Evolutionary conservation across 805 yeast genomes (phyloP), one percentile per base, ranked within the genome.

Genomic region (Tetrapisispora phaffii): DNA sequence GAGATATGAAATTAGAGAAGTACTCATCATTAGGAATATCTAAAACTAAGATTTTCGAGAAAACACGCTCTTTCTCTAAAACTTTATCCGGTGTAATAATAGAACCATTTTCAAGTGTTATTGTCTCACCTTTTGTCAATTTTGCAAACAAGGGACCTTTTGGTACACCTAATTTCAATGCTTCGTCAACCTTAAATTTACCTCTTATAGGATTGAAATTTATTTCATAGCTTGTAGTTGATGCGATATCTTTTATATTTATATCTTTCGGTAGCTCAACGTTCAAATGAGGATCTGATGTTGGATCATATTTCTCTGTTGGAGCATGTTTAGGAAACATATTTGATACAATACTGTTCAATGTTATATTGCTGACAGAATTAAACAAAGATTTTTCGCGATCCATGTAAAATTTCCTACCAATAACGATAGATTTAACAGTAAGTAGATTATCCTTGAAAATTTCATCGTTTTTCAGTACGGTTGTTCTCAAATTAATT

Each of bases 141-240:
- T 69, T 58, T 13, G 79, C 75, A 60, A 68, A 86, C 21, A 73
- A 57, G 7, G 72, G 68, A 0, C 93, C 88, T 4, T 75, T 75
- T 26, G 82, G 81, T 8, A 90, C 76, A 0, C 89, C 88, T 19
- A 88, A 64, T 37, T 68, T 75, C 20, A 62, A 67, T 1, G 97
- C 97, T 55, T 72, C 78, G 8, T 70, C 66, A 0, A 76, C 76
- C 47, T 77, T 68, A 57, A 93, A 93, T 56, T 74, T 82, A 0
- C 98, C 97, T 55, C 96, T 69, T 0, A 76, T 69, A 0, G 88
- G 79, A 35, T 75, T 66, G 36, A 85, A 76, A 23, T 77, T 72
- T 7, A 90, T 68, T n/a, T 85, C 70, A 59, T 82, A 89, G 54
- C 74, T 79, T 3, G 87, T 72, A 0, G 93, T 71, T 10, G 32